Percentiles rank a stretch among this genome's conserved stretches.
These are phyloP conservation scores for Phalaenopsis hybrid DNA, from an alignment of 116 monocot genomes.

Conservation along the genomic window DNA sequence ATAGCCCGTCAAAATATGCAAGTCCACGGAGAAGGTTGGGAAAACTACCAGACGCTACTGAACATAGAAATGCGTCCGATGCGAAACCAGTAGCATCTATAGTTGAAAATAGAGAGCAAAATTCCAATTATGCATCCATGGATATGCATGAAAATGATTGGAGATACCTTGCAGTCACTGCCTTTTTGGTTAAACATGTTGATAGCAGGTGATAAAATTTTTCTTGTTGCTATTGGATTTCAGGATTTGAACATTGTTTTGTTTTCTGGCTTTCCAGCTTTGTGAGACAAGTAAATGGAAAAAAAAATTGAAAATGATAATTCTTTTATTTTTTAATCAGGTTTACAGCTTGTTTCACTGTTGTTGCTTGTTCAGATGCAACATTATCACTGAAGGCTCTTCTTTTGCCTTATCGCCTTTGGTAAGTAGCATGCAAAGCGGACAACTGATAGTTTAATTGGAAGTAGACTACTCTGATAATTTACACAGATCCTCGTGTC, in stretches of 20 bases:
- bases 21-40: conserved; percentile 16
- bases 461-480: not conserved
- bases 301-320: not conserved
- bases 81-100: conserved; percentile 11
- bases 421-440: conserved; percentile 36
- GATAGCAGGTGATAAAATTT: conserved; percentile 33
- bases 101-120: conserved; percentile 5
- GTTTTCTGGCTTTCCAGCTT: not conserved
- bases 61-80: conserved; percentile 13
- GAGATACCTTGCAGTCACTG: conserved; percentile 93
- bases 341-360: conserved; percentile 70
- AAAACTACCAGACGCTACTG: conserved; percentile 7
- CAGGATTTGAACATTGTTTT: not conserved
- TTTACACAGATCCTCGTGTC: not conserved
- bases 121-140: conserved; percentile 2
- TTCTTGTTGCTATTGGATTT: not conserved
- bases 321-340: conserved; percentile 26
- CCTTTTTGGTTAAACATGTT: conserved; percentile 62
- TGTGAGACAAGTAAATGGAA: not conserved
- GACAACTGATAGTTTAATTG: not conserved
- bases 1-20: conserved; percentile 51
- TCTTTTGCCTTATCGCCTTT: conserved; percentile 71
- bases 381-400: conserved; percentile 67
- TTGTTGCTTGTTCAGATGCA: conserved; percentile 92
- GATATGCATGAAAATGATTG: conserved; percentile 79